Base-by-base conservation (phyloP, 1,284 basidiomycete species). In the Phylloboletellus chloephorus region DNA sequence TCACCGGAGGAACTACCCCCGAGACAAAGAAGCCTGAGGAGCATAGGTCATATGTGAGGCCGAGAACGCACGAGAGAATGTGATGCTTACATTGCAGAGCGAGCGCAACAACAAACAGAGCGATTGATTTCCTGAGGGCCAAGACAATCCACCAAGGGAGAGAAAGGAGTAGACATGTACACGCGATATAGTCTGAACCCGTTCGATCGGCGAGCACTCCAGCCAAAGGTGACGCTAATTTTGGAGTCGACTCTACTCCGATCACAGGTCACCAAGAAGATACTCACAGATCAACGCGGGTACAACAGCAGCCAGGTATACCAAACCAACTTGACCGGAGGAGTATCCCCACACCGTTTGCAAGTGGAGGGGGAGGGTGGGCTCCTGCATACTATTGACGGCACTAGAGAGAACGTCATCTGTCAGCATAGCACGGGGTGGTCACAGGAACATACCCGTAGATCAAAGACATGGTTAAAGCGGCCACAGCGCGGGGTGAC, bases 111-210 rank as follows among this genome's bases (percentile, higher is more conserved):
- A 88, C 68, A 54, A 89, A 88, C 7, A 82, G 57, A 2, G 73
- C 68, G 2, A 89, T 63, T 3, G 68, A 68, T 2, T 55, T 53
- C 32, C 69, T 61, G 8, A 88, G 62, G 19, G 73, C 69, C 53
- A 88, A 52, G 5, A 84, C 54, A 5, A 72, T 65, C 66, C 77
- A 79, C 79, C 82, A 89, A 1, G 86, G 86, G 5, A 86, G 44
- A 2, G 76, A 58, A 3, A 82, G 55, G 3, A 78, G 3, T 11
- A 88, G 55, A 32, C 67, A 73, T 3, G 71, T 51, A 19, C 71
- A 45, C 1, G 74, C 71, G 32, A 82, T 67, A 64, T 71, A 78
- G 48, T 79, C 78, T 0, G 79, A 48, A 4, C 86, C 86, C n/a
- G 65, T 60, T 40, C 66, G 69, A 58, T 90, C 87, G 0, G 75